These are phyloP conservation scores for Sporobolomyces phaffii DNA, from an alignment of 768 basidiomycete species.

Conservation along the genomic window DNA sequence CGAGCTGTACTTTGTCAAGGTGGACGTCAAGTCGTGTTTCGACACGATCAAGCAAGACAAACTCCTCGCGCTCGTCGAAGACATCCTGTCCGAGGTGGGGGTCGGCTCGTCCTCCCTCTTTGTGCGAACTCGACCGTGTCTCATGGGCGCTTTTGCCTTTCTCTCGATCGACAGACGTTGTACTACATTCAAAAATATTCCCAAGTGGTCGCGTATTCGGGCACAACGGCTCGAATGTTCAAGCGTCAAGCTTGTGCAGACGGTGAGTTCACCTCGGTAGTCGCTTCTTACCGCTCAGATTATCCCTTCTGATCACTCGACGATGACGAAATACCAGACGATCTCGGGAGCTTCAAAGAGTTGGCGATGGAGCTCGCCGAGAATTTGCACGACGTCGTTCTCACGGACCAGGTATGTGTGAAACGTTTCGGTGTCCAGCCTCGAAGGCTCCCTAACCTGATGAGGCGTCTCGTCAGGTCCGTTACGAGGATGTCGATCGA, in stretches of 20 bases:
- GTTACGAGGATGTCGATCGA: slow-evolving; percentile 55
- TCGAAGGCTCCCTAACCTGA: too few species aligned
- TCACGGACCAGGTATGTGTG: slow-evolving; percentile 84
- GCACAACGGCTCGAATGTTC: slow-evolving; percentile 37
- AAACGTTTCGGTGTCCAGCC: too few species aligned
- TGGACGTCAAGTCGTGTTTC: slow-evolving; percentile 93
- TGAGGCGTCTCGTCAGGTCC: slow-evolving; percentile 50
- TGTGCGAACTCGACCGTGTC: too few species aligned
- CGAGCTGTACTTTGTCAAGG: slow-evolving; percentile 87
- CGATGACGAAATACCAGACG: too few species aligned
- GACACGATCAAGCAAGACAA: slow-evolving; percentile 90
- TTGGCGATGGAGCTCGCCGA: slow-evolving; percentile 64
- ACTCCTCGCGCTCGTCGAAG: slow-evolving; percentile 66
- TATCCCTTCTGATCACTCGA: too few species aligned
- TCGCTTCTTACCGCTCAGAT: too few species aligned
- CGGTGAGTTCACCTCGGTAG: slow-evolving; percentile 51
- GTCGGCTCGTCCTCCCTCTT: slow-evolving; percentile 1
- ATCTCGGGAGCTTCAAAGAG: slow-evolving; percentile 66
- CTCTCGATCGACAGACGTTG: slow-evolving; percentile 56
- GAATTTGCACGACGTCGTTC: slow-evolving; percentile 66
- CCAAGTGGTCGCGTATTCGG: slow-evolving; percentile 57
- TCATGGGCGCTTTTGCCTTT: too few species aligned
- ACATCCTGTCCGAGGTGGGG: slow-evolving; percentile 65
- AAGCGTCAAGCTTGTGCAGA: slow-evolving; percentile 55
- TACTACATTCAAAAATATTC: slow-evolving; percentile 69